A percentile compares a stretch with the other conserved stretches of the same genome.
These are phyloP conservation scores for Eremomyces bilateralis DNA, from an alignment of 495 filamentous ascomycete species.

Conservation along the genomic window DNA sequence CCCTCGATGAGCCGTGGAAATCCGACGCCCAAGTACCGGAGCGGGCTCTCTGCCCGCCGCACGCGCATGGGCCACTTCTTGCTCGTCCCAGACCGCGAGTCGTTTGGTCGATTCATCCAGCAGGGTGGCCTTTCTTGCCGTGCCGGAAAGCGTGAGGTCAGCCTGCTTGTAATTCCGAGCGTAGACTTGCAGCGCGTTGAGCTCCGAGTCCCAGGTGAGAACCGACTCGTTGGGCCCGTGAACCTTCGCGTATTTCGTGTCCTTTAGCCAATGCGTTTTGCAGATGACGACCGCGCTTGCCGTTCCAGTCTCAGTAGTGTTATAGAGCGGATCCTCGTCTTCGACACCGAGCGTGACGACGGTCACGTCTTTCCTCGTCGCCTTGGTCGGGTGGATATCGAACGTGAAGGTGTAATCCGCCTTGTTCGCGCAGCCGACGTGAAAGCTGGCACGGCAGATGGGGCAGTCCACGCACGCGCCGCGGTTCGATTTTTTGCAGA, in stretches of 20 bases:
- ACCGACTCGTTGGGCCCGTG: constrained; percentile 63
- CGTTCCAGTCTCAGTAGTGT: constrained; percentile 51
- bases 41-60: too few relatives aligned
- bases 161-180: constrained; percentile 83
- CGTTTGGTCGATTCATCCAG: constrained; percentile 26
- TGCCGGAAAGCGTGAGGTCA: constrained; percentile 71
- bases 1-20: constrained; percentile 4
- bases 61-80: too few relatives aligned
- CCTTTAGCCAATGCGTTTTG: constrained; percentile 78
- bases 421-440: constrained; percentile 75
- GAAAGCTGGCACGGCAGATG: constrained; percentile 61
- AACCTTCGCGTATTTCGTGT: constrained; percentile 39
- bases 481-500: constrained; percentile 42
- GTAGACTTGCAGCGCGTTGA: constrained; percentile 69
- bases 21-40: too few relatives aligned
- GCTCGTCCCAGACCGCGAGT: background rate
- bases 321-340: too few relatives aligned
- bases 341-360: constrained; percentile 50
- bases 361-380: constrained; percentile 54
- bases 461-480: constrained; percentile 71
- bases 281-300: constrained; percentile 74
- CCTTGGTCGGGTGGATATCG: constrained; percentile 76
- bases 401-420: constrained; percentile 69
- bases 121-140: constrained; percentile 66
- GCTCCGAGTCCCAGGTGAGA: constrained; percentile 28